Evolutionary conservation across 176 grass and related monocot genomes (phyloP), one percentile per base, ranked within the genome.

Genomic region (Tillandsia fasciculata): DNA sequence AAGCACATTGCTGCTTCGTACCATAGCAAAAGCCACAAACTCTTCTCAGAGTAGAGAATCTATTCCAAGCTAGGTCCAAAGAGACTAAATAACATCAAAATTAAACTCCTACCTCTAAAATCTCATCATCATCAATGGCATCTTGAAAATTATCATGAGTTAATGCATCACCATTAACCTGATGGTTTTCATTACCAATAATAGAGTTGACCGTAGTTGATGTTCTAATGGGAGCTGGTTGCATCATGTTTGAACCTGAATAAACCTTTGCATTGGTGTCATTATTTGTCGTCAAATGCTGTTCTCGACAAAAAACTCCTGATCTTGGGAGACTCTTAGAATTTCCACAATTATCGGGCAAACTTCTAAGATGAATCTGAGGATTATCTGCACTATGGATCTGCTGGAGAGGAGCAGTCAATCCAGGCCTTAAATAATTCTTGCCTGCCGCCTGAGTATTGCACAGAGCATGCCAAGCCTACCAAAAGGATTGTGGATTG

Each of bases 391-490:
- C 70, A 42, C 51, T 73, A 71, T 59, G 61, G 9, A 77, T 64
- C 74, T 79, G 80, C 63, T 42, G 33, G 33, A 73, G 61, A 52
- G 81, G 79, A 76, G 78, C 70, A 64, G 93, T 82, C 80, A 92
- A 72, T 81, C 89, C 93, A 85, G 89, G 93, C 57, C 84, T 97
- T 83, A 92, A 77, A 84, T 97, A 92, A 65, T 64, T 92, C 70
- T 79, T 91, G 78, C 17, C 5, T 63, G 86, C 52, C 70, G 72
- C 70, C 27, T 79, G 86, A 68, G 51, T 87, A 61, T 66, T 90
- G 77, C 53, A 87, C n/a, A 97, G 69, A 79, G 84, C 81, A 75
- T 72, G 69, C 94, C 94, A 97, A 61, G 89, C 94, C 94, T 97
- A 75, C 48, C 29, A 80, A 64, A 63, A 29, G 27, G 53, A 17